Evolutionary conservation across 192 early-diverging fungal genomes (phyloP), one percentile per base, ranked within the genome.

Genomic region (Bifiguratus adelaidae): DNA sequence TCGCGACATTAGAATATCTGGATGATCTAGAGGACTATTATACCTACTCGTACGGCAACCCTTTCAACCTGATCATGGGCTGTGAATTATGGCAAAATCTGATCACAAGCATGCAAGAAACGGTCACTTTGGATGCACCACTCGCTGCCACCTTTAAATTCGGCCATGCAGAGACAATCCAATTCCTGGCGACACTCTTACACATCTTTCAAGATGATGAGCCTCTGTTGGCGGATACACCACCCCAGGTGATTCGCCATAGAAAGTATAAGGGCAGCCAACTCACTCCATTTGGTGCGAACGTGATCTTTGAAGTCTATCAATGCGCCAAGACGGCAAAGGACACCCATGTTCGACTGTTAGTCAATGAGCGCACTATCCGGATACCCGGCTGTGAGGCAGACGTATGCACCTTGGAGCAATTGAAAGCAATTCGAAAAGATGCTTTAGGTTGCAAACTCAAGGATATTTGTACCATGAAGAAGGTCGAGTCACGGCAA

Each of bases 101-200:
- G n/a, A 26, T 51, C 37, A 40, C 37, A 15, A 21, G 22, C 13
- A 40, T 40, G 7, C n/a, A n/a, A n/a, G 37, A 40, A 40, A 37
- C 37, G 6, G 0, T 27, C n/a, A 25, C 15, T 40, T 4, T 12
- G 8, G 3, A 27, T n/a, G n/a, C 8, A 7, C 36, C 15, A 30
- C 21, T 2, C 34, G 22, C 49, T 37, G 49, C 7, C 7, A 51
- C n/a, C 8, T 51, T 51, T 41, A 21, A 40, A 21, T 51, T 51
- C 16, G 49, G 49, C 13, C 49, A 51, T 24, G 23, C 49, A 37
- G 35, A 51, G 19, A 51, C 49, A 12, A 20, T 51, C 18, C n/a
- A 40, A 3, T 51, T 51, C 20, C 5, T 51, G 12, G 35, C 25
- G 23, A 40, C 49, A 3, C 28, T 51, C 16, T 27, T 51, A 15